These are phyloP conservation scores for Metarhizium brunneum DNA, from an alignment of 2,329 filamentous ascomycete species.

Conservation along the genomic window DNA sequence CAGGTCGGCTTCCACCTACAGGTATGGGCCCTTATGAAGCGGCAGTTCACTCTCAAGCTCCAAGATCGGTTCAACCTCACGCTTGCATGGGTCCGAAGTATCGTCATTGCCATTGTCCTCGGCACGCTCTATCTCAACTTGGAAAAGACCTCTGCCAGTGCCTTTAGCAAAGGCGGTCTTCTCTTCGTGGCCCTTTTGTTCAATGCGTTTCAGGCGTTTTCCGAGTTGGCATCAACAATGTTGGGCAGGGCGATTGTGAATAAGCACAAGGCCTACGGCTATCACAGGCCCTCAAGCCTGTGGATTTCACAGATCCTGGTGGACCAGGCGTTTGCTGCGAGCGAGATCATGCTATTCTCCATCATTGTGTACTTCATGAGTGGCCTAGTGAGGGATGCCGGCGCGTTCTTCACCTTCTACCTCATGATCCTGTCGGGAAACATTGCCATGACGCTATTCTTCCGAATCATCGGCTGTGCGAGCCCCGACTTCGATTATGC, in stretches of 20 bases:
- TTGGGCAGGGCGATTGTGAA: slow-evolving; percentile 67
- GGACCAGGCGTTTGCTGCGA: slow-evolving; percentile 62
- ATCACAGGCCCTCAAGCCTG: slow-evolving; percentile 71
- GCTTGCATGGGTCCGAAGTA: slow-evolving; percentile 59
- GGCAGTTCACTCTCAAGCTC: slow-evolving; percentile 78
- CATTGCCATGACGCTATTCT: slow-evolving; percentile 67
- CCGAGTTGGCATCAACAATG: slow-evolving; percentile 69
- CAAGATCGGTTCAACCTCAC: slow-evolving; percentile 73
- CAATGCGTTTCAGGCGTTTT: slow-evolving; percentile 81
- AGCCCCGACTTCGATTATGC: slow-evolving; percentile 80
- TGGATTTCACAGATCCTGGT: slow-evolving; percentile 79
- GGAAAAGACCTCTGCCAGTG: slow-evolving; percentile 54
- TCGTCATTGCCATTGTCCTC: slow-evolving; percentile 68
- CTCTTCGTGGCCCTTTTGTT: slow-evolving; percentile 74
- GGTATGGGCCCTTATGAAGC: slow-evolving; percentile 73
- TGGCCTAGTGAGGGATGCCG: slow-evolving; percentile 56
- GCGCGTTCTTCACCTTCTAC: slow-evolving; percentile 71
- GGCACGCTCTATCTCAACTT: slow-evolving; percentile 73
- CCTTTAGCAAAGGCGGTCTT: slow-evolving; percentile 74
- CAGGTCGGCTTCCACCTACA: slow-evolving; percentile 76
- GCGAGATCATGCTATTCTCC: slow-evolving; percentile 62
- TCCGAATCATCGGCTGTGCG: slow-evolving; percentile 63
- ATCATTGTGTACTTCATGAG: slow-evolving; percentile 77
- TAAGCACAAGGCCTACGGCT: slow-evolving; percentile 76
- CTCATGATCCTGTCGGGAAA: slow-evolving; percentile 61